Evolutionary conservation across 2,329 filamentous ascomycete genomes (phyloP), one percentile per base, ranked within the genome.

Genomic region (Cercospora canescens): DNA sequence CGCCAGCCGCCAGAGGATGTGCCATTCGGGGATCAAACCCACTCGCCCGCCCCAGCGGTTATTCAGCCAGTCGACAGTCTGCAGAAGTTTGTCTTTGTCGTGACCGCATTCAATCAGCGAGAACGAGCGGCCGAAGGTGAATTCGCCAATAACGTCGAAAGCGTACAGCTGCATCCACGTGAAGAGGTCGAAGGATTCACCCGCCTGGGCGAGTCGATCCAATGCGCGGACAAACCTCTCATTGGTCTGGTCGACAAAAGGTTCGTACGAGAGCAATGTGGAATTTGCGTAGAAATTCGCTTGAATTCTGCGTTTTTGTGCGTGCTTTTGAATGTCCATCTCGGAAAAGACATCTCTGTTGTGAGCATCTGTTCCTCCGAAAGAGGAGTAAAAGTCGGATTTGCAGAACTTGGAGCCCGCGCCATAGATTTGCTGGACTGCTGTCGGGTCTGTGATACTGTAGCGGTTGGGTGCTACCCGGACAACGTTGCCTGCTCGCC

Each of bases 121-220:
- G 63, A 80, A 80, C 37, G 72, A 69, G 63, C 77, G 73, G 30
- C 75, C 76, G 62, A 79, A 79, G 1, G 78, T 79, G 21, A 81
- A 68, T 69, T 80, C 78, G 32, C 79, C 79, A 30, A 80, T 81
- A 30, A 82, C 77, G 56, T 82, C 79, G 18, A 80, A 80, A 8
- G 79, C 79, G 35, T 45, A 57, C 14, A 32, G 37, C 35, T 60
- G 35, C 35, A 60, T 60, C 56, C 56, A 60, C 18, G 32, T 60
- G 32, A 35, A 35, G 16, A 60, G 21, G 6, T 60, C 56, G 1
- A 60, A 32, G 28, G 56, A 7, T 21, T 45, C 18, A 16, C 18
- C 28, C 32, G 41, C 37, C 6, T 45, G 16, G 66, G 67, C 48
- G 72, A 64, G 48, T 72, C 68, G 68, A 1, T 69, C 63, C 68